phyloP scores from a whole-genome alignment of 2,329 filamentous ascomycete species.

The Boeremia exigua region DNA sequence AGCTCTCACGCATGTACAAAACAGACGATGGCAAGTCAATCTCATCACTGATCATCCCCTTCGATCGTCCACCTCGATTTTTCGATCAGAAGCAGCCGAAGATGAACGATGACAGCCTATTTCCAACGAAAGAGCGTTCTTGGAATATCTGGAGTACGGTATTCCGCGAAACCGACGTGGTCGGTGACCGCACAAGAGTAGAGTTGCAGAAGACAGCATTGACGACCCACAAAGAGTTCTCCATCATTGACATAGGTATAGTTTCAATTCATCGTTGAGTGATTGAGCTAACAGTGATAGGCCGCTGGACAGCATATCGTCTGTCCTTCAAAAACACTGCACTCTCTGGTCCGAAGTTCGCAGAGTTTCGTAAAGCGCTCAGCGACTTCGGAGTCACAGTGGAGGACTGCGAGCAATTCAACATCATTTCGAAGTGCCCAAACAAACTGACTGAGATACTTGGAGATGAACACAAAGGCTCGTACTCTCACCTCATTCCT shows the following conservation, averaged over 20 bases:
- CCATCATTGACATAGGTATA: slow-evolving; percentile 66
- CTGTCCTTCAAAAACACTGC: slow-evolving; percentile 54
- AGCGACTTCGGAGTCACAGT: slow-evolving; percentile 75
- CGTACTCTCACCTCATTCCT: slow-evolving; percentile 29
- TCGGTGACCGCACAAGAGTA: slow-evolving; percentile 47
- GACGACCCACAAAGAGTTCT: slow-evolving; percentile 51
- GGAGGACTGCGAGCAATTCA: slow-evolving; percentile 53
- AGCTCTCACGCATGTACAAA: slow-evolving; percentile 51
- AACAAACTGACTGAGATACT: slow-evolving; percentile 35
- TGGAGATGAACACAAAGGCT: slow-evolving; percentile 37
- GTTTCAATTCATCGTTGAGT: neutral
- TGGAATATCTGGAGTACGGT: slow-evolving; percentile 66
- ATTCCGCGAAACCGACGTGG: slow-evolving; percentile 69
- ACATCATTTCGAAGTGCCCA: slow-evolving; percentile 30
- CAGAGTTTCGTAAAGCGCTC: slow-evolving; percentile 61
- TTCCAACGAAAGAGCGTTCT: slow-evolving; percentile 30
- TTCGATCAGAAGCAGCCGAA: slow-evolving; percentile 43
- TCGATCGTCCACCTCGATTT: slow-evolving; percentile 51
- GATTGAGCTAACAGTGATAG: slow-evolving; percentile 38
- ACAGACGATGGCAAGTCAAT: slow-evolving; percentile 13
- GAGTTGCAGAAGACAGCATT: slow-evolving; percentile 28
- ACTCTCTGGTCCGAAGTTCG: slow-evolving; percentile 45
- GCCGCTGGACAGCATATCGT: slow-evolving; percentile 68
- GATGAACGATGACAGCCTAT: slow-evolving; percentile 20
- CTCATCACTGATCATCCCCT: slow-evolving; percentile 41